These are phyloP conservation scores for Penicillium subrubescens DNA, from an alignment of 495 filamentous ascomycete species.

Conservation along the genomic window DNA sequence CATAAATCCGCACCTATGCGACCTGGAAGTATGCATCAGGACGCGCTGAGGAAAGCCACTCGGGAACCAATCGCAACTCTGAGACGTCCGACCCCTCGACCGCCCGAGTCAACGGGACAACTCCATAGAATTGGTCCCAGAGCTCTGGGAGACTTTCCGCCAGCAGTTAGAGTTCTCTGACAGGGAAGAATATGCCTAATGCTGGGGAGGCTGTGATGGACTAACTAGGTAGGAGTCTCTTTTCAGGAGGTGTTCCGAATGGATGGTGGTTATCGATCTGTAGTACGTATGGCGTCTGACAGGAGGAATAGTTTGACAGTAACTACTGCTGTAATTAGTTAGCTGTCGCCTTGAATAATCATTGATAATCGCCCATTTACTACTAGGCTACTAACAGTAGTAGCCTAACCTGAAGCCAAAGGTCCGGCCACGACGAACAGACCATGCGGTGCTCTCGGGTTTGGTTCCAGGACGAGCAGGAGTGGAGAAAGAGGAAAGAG, in stretches of 20 bases:
- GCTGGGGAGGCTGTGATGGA: background rate
- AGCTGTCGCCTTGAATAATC: background rate
- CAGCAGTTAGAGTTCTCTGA: background rate
- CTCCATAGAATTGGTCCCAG: background rate
- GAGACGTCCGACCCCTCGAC: background rate
- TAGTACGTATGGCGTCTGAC: background rate
- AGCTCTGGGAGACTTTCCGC: background rate
- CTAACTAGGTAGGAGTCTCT: background rate
- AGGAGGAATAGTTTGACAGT: background rate
- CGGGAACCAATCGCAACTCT: background rate
- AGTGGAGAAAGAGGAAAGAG: slow-evolving; percentile 7
- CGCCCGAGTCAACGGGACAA: background rate
- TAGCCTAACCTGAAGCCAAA: background rate
- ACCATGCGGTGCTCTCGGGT: slow-evolving; percentile 5
- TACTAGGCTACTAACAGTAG: too few relatives aligned
- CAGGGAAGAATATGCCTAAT: background rate
- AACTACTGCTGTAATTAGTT: too few relatives aligned
- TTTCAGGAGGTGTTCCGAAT: background rate
- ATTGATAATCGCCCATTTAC: background rate
- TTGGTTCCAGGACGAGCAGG: slow-evolving; percentile 13
- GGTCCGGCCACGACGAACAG: background rate
- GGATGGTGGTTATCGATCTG: background rate
- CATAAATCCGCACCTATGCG: background rate
- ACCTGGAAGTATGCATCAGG: background rate
- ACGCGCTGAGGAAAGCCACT: background rate